Evolutionary conservation across 768 basidiomycete species (phyloP), one percentile per base, ranked within the genome.

Genomic region (Clathrus columnatus): DNA sequence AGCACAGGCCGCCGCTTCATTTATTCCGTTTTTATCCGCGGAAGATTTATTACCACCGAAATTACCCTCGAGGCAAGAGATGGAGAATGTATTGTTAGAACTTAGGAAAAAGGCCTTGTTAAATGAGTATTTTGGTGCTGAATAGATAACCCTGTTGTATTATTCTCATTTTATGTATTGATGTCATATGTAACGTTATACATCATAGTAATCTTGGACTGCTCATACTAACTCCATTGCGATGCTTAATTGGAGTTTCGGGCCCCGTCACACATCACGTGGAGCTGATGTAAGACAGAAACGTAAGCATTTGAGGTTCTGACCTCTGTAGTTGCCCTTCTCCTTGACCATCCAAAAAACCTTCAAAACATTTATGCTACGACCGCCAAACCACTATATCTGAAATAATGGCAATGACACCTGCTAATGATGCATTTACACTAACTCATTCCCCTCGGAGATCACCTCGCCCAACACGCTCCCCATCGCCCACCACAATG

Each of bases 21-120:
- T 80, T 61, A 85, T 91, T 16, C 75, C 84, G 2, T 87, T 92
- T 70, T 73, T 94, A n/a, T 72, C 81, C 18, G 71, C 83, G 18
- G 83, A 85, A 59, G 76, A 84, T 57, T 75, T 95, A 7, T 64
- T 88, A 51, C 81, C 84, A 10, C 91, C 92, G 0, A 83, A 79
- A 61, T 68, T 94, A 69, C 87, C 89, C 1, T 81, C 80, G 0
- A 74, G 78, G 54, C 79, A 81, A 46, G 88, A 94, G 68, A 85
- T 91, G 86, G 90, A 90, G 65, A 67, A 69, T 20, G 79, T 87
- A 8, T 66, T 96, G 52, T 74, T 96, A 55, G 78, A 77, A 24
- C 71, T 92, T 59, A 76, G 86, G 65, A 94, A 95, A 71, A 79
- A 83, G 70, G 84, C 84, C 20, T 68, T 95, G 44, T 80, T 91